Conservation (phyloP, 2,329 filamentous ascomycete genomes). For the Colletotrichum magnum region DNA sequence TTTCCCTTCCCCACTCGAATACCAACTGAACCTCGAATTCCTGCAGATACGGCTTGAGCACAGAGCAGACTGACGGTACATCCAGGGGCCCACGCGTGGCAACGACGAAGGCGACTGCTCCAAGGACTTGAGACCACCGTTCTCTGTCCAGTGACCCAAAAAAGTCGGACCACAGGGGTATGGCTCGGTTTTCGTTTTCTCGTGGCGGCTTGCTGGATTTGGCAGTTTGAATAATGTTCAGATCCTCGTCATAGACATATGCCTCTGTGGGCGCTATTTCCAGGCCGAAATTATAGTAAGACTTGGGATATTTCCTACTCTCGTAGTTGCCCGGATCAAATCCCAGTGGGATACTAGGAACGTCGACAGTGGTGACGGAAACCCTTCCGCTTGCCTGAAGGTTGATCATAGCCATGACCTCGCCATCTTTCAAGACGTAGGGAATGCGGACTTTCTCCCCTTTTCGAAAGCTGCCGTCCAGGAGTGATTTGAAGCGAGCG, state of each 20-base stretch:
- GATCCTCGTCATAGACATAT: conserved; percentile 71
- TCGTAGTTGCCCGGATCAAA: conserved; percentile 81
- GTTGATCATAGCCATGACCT: conserved; percentile 77
- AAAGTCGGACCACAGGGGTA: conserved; percentile 82
- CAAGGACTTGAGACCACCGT: conserved; percentile 76
- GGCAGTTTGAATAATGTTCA: conserved; percentile 57
- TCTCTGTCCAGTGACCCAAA: conserved; percentile 70
- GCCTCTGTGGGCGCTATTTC: conserved; percentile 69
- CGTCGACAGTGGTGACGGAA: conserved; percentile 64
- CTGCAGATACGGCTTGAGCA: conserved; percentile 72
- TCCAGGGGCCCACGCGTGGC: conserved; percentile 73
- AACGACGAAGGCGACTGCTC: conserved; percentile 73
- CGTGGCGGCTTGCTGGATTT: conserved; percentile 57
- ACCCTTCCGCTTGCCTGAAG: conserved; percentile 73
- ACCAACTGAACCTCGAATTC: conserved; percentile 73
- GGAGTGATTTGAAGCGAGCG: conserved; percentile 68
- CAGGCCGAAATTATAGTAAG: conserved; percentile 75
- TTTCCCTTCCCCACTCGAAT: conserved; percentile 69
- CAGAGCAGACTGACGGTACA: conserved; percentile 65
- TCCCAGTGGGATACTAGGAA: conserved; percentile 76
- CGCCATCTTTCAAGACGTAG: conserved; percentile 73
- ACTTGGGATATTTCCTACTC: conserved; percentile 76
- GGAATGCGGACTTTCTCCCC: conserved; percentile 61
- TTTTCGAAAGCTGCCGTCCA: conserved; percentile 70
- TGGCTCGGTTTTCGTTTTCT: conserved; percentile 59